Percentiles rank a stretch among this genome's conserved stretches.
Conservation (phyloP, 441 rosid genomes). For the Biscutella laevigata region DNA sequence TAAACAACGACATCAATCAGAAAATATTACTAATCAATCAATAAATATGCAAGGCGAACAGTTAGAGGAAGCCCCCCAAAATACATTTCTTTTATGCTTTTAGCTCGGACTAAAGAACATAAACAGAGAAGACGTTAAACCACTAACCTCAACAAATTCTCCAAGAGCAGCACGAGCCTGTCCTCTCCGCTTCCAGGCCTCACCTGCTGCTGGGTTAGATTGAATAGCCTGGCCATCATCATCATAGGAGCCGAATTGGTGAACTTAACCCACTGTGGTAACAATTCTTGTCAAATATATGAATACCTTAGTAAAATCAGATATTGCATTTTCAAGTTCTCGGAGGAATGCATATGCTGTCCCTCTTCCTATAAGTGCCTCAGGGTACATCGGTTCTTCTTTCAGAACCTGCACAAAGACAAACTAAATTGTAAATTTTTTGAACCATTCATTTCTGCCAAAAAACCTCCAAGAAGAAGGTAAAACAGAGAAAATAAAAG, state of each 20-base stretch:
- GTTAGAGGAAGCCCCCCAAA: background rate
- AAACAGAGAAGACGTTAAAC: conserved; percentile 9
- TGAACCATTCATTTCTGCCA: conserved; percentile 1
- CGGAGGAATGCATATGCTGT: conserved; percentile 93
- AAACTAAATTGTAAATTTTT: background rate
- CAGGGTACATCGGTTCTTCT: conserved; percentile 86
- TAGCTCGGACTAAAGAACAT: conserved; percentile 9
- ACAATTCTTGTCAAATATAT: conserved; percentile 7
- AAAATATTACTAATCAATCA: conserved; percentile 1
- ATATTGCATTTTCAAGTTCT: conserved; percentile 81
- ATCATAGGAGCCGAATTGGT: conserved; percentile 1
- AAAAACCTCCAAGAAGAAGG: conserved; percentile 11
- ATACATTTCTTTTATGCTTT: background rate
- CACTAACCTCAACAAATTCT: conserved; percentile 66
- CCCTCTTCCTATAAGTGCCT: conserved; percentile 96
- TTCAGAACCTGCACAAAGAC: conserved; percentile 52
- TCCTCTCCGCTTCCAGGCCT: conserved; percentile 99
- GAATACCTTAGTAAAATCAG: conserved; percentile 84
- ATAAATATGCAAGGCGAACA: background rate
- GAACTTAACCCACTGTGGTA: conserved; percentile 8
- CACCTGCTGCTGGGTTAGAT: conserved; percentile 86
- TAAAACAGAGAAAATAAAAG: background rate
- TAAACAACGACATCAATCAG: conserved; percentile 8
- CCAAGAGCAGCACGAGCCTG: conserved; percentile 98
- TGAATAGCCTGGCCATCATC: conserved; percentile 62